phyloP scores from a whole-genome alignment of 2,329 filamentous ascomycete species.

The Chlorencoelia australis region DNA sequence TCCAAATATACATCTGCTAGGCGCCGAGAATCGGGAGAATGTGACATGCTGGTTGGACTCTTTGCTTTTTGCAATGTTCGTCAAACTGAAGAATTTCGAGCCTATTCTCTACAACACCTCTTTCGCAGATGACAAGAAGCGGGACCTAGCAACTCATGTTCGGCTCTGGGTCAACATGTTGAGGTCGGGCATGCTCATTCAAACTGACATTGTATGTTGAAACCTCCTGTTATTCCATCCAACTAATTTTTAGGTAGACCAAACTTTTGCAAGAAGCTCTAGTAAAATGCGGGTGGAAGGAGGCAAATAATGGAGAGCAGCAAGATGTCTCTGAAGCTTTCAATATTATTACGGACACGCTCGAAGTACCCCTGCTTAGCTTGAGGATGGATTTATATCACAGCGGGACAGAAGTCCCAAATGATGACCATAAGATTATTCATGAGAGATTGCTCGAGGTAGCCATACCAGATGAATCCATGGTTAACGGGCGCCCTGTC shows the following conservation, averaged over 20 bases:
- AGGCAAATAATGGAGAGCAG: slow-evolving; percentile 66
- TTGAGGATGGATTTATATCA: slow-evolving; percentile 94
- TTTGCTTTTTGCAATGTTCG: slow-evolving; percentile 92
- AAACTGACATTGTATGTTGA: slow-evolving; percentile 62
- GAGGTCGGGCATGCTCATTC: slow-evolving; percentile 74
- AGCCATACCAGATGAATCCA: slow-evolving; percentile 64
- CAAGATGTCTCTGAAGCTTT: slow-evolving; percentile 97
- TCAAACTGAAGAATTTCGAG: slow-evolving; percentile 80
- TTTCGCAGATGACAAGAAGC: slow-evolving; percentile 60
- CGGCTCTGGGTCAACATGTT: slow-evolving; percentile 91
- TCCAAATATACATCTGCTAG: slow-evolving; percentile 61
- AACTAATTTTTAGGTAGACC: slow-evolving; percentile 43
- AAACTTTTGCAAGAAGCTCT: slow-evolving; percentile 73
- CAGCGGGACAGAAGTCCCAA: slow-evolving; percentile 70
- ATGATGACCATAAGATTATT: slow-evolving; percentile 88
- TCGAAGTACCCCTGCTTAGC: slow-evolving; percentile 79
- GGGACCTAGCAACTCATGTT: slow-evolving; percentile 65
- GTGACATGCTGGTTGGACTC: slow-evolving; percentile 96
- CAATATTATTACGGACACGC: slow-evolving; percentile 81
- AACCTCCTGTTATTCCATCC: not conserved
- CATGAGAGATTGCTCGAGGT: slow-evolving; percentile 87
- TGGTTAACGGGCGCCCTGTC: slow-evolving; percentile 49
- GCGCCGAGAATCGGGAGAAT: slow-evolving; percentile 73
- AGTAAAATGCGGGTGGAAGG: slow-evolving; percentile 79
- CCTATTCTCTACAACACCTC: slow-evolving; percentile 71